phyloP scores from a whole-genome alignment of 306 rosid species.

The Gastrolobium bilobum region DNA sequence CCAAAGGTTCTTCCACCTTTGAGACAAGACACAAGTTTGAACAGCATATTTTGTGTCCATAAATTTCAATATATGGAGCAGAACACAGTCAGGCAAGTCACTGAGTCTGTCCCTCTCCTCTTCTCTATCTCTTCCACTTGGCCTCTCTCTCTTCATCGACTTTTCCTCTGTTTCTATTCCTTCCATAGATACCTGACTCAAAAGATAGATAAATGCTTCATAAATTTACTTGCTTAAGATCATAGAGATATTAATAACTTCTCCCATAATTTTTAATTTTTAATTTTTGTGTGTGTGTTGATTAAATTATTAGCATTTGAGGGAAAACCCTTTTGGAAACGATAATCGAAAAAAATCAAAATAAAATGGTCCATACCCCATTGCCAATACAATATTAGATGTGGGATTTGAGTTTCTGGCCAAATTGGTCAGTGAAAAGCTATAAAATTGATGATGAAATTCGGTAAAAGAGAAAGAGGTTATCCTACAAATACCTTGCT shows the following conservation, averaged over 20 bases:
- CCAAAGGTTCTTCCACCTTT: conserved; percentile 44
- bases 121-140: not conserved
- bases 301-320: no score
- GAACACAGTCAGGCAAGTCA: conserved; percentile 42
- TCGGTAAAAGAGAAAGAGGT: no score
- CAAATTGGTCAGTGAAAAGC: no score
- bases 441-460: no score
- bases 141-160: conserved; percentile 16
- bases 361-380: no score
- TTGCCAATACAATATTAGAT: no score
- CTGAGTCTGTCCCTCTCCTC: conserved; percentile 38
- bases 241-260: not conserved
- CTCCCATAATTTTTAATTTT: no score
- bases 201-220: conserved; percentile 1
- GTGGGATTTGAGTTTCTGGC: no score
- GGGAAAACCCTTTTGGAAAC: no score
- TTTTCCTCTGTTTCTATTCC: conserved; percentile 5
- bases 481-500: no score
- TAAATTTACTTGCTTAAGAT: not conserved
- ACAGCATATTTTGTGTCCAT: conserved; percentile 44
- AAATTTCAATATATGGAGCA: conserved; percentile 43
- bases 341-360: no score
- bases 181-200: not conserved
- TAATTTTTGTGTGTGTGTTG: no score
- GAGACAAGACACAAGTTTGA: conserved; percentile 37